phyloP scores from a whole-genome alignment of 768 basidiomycete genomes.

The Plicaturopsis crispa region DNA sequence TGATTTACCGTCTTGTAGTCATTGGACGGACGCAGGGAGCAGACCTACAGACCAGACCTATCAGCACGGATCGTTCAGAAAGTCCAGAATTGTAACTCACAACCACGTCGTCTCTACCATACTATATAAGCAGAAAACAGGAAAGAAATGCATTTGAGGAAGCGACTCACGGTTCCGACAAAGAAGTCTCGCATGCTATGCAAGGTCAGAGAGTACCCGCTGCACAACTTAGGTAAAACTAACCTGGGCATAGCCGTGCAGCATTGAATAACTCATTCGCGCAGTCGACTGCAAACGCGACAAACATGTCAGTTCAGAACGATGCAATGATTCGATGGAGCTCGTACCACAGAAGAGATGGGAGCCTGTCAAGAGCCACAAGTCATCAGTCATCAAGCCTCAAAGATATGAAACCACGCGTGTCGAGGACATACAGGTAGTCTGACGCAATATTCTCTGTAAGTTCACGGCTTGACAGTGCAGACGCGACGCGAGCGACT shows the following conservation, averaged over 20 bases:
- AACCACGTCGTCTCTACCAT: constrained; percentile 51
- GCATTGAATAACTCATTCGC: constrained; percentile 79
- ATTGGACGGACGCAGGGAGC: constrained; percentile 78
- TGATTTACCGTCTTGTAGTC: constrained; percentile 78
- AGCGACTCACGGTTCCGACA: constrained; percentile 65
- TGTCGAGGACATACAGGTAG: constrained; percentile 2
- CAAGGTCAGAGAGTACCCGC: background rate
- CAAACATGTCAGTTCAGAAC: constrained; percentile 1
- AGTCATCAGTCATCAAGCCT: background rate
- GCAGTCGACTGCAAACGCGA: constrained; percentile 65
- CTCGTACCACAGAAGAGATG: constrained; percentile 76
- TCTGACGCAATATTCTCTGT: no score
- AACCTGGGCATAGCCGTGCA: constrained; percentile 74
- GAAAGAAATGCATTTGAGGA: background rate
- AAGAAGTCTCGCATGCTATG: constrained; percentile 71
- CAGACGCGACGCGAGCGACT: no score
- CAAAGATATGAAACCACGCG: constrained; percentile 4
- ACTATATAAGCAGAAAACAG: background rate
- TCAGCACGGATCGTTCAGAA: background rate
- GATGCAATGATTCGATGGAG: constrained; percentile 2
- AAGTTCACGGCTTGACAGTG: no score
- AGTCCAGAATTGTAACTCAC: constrained; percentile 25
- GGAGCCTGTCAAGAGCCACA: constrained; percentile 44
- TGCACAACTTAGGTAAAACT: background rate
- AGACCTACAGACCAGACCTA: constrained; percentile 40